These are phyloP conservation scores for Fraxinus xanthoxyloides DNA, from an alignment of 305 asterid genomes.

Conservation along the genomic window DNA sequence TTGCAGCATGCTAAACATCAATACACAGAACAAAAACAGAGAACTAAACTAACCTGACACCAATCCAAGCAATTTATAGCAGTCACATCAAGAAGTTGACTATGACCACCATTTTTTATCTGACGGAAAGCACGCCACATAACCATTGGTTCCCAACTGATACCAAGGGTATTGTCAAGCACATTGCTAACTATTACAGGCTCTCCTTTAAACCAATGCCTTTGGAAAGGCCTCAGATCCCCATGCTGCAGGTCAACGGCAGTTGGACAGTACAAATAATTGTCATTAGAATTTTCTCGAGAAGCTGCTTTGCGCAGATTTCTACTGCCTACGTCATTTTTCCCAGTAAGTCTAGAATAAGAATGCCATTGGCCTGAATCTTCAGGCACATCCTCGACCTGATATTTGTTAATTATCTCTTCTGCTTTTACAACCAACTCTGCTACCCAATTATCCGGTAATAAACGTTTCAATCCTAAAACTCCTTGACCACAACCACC, in stretches of 20 bases:
- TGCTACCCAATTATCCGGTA: conserved; percentile 22
- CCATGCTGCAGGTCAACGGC: conserved; percentile 42
- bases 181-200: conserved; percentile 66
- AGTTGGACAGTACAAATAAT: conserved; percentile 47
- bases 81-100: conserved; percentile 40
- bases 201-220: conserved; percentile 67
- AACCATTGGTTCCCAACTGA: conserved; percentile 91
- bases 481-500: conserved; percentile 49
- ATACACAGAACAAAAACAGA: not conserved
- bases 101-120: conserved; percentile 36
- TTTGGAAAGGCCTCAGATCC: conserved; percentile 56
- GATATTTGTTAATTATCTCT: conserved; percentile 11
- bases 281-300: conserved; percentile 44
- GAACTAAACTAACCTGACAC: conserved; percentile 54
- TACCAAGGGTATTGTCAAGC: conserved; percentile 54
- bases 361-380: conserved; percentile 26
- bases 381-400: conserved; percentile 17
- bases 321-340: conserved; percentile 2
- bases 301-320: conserved; percentile 44
- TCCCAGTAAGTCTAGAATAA: conserved; percentile 28
- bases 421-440: conserved; percentile 41
- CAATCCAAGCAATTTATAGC: conserved; percentile 69
- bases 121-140: conserved; percentile 85
- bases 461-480: conserved; percentile 36
- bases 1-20: not conserved